These are phyloP conservation scores for Colletotrichum sidae DNA, from an alignment of 2,329 filamentous ascomycete genomes.

Conservation along the genomic window DNA sequence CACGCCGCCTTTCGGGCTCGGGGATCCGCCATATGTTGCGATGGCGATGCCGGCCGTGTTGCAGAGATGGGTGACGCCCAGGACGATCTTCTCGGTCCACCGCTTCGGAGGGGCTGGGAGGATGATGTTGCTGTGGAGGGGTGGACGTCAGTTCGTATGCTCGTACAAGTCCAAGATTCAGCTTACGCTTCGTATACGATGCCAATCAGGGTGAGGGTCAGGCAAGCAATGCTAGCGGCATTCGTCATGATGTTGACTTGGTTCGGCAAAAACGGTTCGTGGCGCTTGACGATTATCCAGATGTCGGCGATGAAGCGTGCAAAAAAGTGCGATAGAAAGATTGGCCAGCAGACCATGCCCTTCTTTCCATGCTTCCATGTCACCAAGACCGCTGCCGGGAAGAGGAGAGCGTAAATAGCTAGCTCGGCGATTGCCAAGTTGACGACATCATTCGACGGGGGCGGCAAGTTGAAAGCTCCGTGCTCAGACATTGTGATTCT, in stretches of 20 bases:
- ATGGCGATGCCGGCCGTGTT: slow-evolving; percentile 40
- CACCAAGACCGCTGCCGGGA: slow-evolving; percentile 39
- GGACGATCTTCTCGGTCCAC: slow-evolving; percentile 40
- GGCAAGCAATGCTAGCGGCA: slow-evolving; percentile 43
- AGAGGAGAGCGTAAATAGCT: slow-evolving; percentile 39
- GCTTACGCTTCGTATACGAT: slow-evolving; percentile 45
- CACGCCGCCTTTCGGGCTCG: slow-evolving; percentile 34
- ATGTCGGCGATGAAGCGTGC: slow-evolving; percentile 42
- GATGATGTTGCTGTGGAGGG: slow-evolving; percentile 37
- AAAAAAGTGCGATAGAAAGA: slow-evolving; percentile 41
- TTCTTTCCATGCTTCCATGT: slow-evolving; percentile 45
- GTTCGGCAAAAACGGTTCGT: slow-evolving; percentile 40
- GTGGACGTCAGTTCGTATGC: background rate
- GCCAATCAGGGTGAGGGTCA: slow-evolving; percentile 42
- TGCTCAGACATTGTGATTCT: slow-evolving; percentile 14
- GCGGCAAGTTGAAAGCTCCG: slow-evolving; percentile 15
- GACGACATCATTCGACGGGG: slow-evolving; percentile 25
- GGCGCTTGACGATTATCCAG: slow-evolving; percentile 40
- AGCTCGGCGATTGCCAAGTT: slow-evolving; percentile 40
- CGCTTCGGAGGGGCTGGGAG: slow-evolving; percentile 37
- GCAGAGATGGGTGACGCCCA: slow-evolving; percentile 40
- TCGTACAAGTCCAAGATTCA: background rate
- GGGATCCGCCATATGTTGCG: slow-evolving; percentile 39
- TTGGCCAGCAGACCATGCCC: slow-evolving; percentile 46
- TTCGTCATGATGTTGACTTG: slow-evolving; percentile 43